Conservation (phyloP, 2,329 filamentous ascomycete species). For the Coniochaeta ligniaria region DNA sequence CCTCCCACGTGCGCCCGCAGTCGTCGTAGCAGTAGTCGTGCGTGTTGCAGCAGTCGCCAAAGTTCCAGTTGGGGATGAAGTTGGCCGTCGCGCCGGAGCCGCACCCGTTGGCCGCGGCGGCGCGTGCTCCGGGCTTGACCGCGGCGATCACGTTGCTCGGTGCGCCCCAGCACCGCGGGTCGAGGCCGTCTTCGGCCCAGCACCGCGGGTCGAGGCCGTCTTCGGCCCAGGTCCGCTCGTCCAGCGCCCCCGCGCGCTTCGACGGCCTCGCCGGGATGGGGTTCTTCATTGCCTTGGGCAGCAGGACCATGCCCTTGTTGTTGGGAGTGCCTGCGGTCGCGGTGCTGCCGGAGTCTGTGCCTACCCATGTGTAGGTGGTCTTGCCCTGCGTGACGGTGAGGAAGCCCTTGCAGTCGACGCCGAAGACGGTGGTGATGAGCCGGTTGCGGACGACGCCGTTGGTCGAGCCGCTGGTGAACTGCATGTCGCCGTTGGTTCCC, state of each 20-base stretch:
- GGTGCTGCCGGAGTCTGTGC: not conserved
- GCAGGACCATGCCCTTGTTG: constrained; percentile 1
- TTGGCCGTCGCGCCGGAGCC: not conserved
- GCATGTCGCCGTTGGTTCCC: not conserved
- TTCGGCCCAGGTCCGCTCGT: not conserved
- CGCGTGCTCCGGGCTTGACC: not conserved
- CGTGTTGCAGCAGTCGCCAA: constrained; percentile 3
- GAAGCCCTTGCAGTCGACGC: constrained; percentile 1
- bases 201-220: not conserved
- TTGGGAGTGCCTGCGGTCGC: not conserved
- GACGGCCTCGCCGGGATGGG: not conserved
- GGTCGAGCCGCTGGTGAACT: not conserved
- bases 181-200: not conserved
- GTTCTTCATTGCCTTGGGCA: not conserved
- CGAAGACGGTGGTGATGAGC: constrained; percentile 2
- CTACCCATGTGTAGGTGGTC: not conserved
- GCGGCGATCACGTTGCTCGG: not conserved
- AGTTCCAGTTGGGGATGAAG: constrained; percentile 1
- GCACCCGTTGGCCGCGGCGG: constrained; percentile 1
- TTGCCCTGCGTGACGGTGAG: not conserved
- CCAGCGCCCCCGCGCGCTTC: not conserved
- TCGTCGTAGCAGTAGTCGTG: constrained; percentile 5
- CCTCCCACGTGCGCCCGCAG: not conserved
- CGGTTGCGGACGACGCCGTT: not conserved
- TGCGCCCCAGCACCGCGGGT: not conserved